Base-by-base conservation (phyloP, 1,284 basidiomycete genomes). In the Ustilago hordei region DNA sequence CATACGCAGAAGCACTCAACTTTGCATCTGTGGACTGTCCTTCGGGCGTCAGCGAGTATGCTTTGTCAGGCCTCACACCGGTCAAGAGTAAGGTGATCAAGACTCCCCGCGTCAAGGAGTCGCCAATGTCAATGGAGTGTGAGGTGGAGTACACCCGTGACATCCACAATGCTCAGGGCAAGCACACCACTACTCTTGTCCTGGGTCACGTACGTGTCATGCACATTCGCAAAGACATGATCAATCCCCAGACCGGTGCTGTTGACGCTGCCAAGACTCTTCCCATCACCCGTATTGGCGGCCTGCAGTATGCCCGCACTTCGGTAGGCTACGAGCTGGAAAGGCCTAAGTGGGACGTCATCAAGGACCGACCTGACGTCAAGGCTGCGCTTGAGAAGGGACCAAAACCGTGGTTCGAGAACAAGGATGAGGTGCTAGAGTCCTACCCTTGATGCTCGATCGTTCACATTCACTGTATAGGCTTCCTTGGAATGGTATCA, bases 121-220 rank as follows among this genome's bases (percentile, higher is more conserved):
- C 69, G 3, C 80, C 81, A 23, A 79, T 81, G 60, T 74, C 79
- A 19, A 75, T 83, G 74, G 81, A 83, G 45, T 79, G 79, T 66
- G 60, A 75, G 34, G 64, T 83, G 15, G 72, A 81, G n/a, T 70
- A 74, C 58, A 60, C 50, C 1, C 68, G 69, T 15, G 74, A 82
- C 3, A 75, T 78, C 34, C 53, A 61, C 39, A 78, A 81, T 34
- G 79, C 62, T n/a, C 62, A 63, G 23, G 78, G 75, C 36, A 69
- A 78, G 59, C 79, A 81, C 55, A 81, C 80, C 0, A 78, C 80
- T 6, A 82, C 76, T 2, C 57, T 83, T 17, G 76, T 82, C 6
- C 45, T 83, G 6, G 81, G 79, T 15, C 53, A 71, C 12, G 72
- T 83, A 13, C 55, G 60, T 9, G 75, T 79, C 32, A 38, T 83